Evolutionary conservation across 257 asterid genomes (phyloP).

Genomic region (Nicotiana otophora): DNA sequence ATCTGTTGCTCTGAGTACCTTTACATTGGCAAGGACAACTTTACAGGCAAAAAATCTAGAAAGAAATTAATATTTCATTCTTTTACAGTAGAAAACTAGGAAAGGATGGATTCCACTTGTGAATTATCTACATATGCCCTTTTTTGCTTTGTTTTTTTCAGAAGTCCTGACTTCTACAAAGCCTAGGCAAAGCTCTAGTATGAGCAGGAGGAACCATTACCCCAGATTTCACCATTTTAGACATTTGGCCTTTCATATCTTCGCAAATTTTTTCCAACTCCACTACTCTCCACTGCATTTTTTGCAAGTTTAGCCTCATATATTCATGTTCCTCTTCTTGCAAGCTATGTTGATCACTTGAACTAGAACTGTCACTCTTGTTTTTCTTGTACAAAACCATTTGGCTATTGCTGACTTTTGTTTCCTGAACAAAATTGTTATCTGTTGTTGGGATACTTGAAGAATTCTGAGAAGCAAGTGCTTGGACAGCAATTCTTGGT

Average conservation of each 20-base stretch:
- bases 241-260: slow-evolving; percentile 72
- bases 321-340: slow-evolving; percentile 22
- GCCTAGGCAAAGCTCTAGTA: slow-evolving; percentile 45
- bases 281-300: slow-evolving; percentile 64
- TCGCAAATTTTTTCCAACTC: slow-evolving; percentile 68
- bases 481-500: slow-evolving; percentile 64
- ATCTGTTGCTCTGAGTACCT: not conserved
- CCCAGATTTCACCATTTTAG: slow-evolving; percentile 38
- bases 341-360: not conserved
- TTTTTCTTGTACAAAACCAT: slow-evolving; percentile 32
- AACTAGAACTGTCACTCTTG: not conserved
- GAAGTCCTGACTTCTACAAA: slow-evolving; percentile 31
- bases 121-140: not conserved
- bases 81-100: not conserved
- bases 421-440: not conserved
- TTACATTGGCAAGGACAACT: not conserved
- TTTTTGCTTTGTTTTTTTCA: not conserved
- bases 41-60: not conserved
- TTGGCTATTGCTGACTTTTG: slow-evolving; percentile 7
- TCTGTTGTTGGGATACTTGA: slow-evolving; percentile 12
- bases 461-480: slow-evolving; percentile 48
- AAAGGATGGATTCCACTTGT: not conserved
- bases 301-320: slow-evolving; percentile 43
- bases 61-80: not conserved
- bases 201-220: slow-evolving; percentile 31